Percentiles rank a stretch among this genome's conserved stretches.
phyloP scores from a whole-genome alignment of 2,329 filamentous ascomycete genomes.

The Trichoderma aggressivum region DNA sequence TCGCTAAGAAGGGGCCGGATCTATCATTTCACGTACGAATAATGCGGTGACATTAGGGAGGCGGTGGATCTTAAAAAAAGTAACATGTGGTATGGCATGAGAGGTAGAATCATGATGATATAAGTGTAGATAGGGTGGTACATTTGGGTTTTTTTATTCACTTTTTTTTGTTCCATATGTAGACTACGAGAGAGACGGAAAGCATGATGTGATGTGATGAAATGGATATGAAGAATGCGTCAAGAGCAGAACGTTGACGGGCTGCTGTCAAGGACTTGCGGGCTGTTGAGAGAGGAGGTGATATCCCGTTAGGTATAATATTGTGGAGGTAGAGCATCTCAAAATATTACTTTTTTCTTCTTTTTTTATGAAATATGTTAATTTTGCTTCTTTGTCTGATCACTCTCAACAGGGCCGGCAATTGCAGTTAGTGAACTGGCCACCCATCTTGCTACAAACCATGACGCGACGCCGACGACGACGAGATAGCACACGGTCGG shows the following conservation, averaged over 20 bases:
- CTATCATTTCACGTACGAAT: neutral
- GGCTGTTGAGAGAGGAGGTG: neutral
- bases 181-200: neutral
- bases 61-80: neutral
- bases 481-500: conserved; percentile 68
- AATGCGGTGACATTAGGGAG: neutral
- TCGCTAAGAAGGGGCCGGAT: neutral
- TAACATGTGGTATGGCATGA: neutral
- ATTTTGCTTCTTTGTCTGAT: conserved; percentile 39
- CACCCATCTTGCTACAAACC: conserved; percentile 40
- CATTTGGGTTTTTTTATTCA: conserved; percentile 10
- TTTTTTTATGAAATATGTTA: conserved; percentile 5
- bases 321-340: neutral
- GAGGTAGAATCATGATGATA: neutral
- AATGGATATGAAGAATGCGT: neutral
- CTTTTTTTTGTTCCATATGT: neutral
- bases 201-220: conserved; percentile 2
- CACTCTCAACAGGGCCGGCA: conserved; percentile 24
- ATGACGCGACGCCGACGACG: conserved; percentile 52
- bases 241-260: neutral
- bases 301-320: neutral
- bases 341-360: neutral
- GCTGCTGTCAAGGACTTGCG: neutral
- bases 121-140: conserved; percentile 13
- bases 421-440: conserved; percentile 29